Evolutionary conservation across 176 grass and related monocot species (phyloP).

Genomic region (Juncus effusus): DNA sequence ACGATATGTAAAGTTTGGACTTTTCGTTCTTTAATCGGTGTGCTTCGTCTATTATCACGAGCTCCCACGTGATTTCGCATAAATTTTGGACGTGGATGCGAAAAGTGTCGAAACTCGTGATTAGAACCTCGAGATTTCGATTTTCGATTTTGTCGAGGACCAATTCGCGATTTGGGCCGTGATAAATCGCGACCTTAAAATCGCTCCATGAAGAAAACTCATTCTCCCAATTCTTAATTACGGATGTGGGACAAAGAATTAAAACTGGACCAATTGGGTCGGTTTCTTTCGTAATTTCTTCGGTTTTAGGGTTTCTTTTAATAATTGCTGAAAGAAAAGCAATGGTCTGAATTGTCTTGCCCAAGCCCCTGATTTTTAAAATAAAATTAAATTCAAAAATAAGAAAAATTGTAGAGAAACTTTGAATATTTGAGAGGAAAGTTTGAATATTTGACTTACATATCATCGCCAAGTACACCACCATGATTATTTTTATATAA

Average conservation of each 20-base stretch:
- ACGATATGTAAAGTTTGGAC: constrained; percentile 66
- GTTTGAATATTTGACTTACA: constrained; percentile 43
- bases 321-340: constrained; percentile 76
- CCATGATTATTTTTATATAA: constrained; percentile 89
- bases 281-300: constrained; percentile 20
- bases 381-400: constrained; percentile 27
- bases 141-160: constrained; percentile 72
- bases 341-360: constrained; percentile 97
- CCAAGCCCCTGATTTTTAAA: constrained; percentile 69
- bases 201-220: constrained; percentile 87
- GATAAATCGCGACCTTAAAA: constrained; percentile 73
- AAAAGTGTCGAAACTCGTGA: constrained; percentile 98
- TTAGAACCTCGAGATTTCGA: constrained; percentile 57
- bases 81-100: constrained; percentile 76
- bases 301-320: constrained; percentile 49
- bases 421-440: too few relatives aligned
- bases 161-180: constrained; percentile 83
- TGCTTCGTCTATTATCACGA: constrained; percentile 93
- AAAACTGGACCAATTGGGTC: constrained; percentile 54
- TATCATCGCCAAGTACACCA: constrained; percentile 93
- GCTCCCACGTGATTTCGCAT: constrained; percentile 70
- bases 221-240: constrained; percentile 95
- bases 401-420: background rate
- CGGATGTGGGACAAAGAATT: constrained; percentile 79
- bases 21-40: constrained; percentile 94